Evolutionary conservation across 495 filamentous ascomycete genomes (phyloP).

Genomic region (Tetracladium setigerum): DNA sequence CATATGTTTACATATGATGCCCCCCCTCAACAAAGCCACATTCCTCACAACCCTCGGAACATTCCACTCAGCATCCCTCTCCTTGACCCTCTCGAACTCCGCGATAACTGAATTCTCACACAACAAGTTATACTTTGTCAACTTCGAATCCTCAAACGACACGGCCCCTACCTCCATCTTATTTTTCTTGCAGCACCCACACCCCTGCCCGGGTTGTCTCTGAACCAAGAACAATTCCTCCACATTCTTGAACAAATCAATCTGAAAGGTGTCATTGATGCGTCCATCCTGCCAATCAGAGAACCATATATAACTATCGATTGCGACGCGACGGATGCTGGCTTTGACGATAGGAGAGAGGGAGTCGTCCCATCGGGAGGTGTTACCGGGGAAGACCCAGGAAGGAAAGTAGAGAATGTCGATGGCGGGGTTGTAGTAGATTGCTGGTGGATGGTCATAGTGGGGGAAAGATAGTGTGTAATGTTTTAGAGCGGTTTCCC

Average conservation of each 20-base stretch:
- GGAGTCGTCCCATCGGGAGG: neutral
- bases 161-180: neutral
- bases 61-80: neutral
- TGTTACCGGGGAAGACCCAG: slow-evolving; percentile 3
- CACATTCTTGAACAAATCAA: slow-evolving; percentile 2
- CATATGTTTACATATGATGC: too few species aligned
- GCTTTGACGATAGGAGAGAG: neutral
- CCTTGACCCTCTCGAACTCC: neutral
- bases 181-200: slow-evolving; percentile 3
- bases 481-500: slow-evolving; percentile 2
- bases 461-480: neutral
- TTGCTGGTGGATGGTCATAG: neutral
- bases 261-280: slow-evolving; percentile 4
- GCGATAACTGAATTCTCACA: neutral
- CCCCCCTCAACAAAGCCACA: too few species aligned
- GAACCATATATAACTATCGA: slow-evolving; percentile 5
- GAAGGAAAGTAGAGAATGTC: slow-evolving; percentile 11
- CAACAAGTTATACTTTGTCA: neutral
- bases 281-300: neutral
- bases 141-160: neutral
- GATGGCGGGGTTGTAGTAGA: slow-evolving; percentile 4
- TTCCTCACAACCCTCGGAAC: neutral
- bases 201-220: slow-evolving; percentile 1
- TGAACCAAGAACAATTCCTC: slow-evolving; percentile 2
- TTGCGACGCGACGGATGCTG: neutral